Evolutionary conservation across 2,329 filamentous ascomycete species (phyloP), one percentile per base, ranked within the genome.

Genomic region (Sclerotiophoma versabilis): DNA sequence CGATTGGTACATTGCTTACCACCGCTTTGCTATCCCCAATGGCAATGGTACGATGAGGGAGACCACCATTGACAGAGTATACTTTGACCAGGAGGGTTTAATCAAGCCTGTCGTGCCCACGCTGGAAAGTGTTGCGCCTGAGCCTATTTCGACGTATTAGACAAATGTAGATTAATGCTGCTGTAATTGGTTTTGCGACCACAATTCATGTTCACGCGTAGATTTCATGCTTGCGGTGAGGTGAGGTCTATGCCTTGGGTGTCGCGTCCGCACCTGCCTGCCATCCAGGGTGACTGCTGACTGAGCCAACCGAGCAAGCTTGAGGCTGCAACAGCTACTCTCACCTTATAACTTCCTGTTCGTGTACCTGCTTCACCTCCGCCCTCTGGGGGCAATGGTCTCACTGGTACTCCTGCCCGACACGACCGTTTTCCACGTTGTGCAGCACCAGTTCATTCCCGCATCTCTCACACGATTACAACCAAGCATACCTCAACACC

Each of bases 1-100:
- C 32, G 64, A 70, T 25, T 70, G 68, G 66, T 69, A 70, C 23
- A 69, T 70, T 43, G 64, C 62, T 5, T 70, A 70, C 36, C 66
- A 70, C 32, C 65, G 68, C 4, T 70, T 69, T 26, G 56, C 45
- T 6, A 68, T 70, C 32, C 65, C 66, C 0, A 52, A 51, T 23
- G 66, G 68, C 1, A 59, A 60, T 43, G 68, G 68, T 2, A 69
- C 64, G 9, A 46, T 53, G 19, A 47, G 68, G 3, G 68, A 68
- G 41, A 66, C 64, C 5, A 68, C 62, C 0, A 65, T 71, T 27
- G 68, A 71, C 27, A 49, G 42, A 34, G 23, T 71, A 6, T 65
- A 46, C n/a, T 71, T 69, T 46, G 65, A 69, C 44, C 53, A 52
- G 1, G 15, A 59, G 14, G 67, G 67, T 2, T 45, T 69, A 5